Evolutionary conservation across 345 rosid species (phyloP).

Genomic region (Linum trigynum): DNA sequence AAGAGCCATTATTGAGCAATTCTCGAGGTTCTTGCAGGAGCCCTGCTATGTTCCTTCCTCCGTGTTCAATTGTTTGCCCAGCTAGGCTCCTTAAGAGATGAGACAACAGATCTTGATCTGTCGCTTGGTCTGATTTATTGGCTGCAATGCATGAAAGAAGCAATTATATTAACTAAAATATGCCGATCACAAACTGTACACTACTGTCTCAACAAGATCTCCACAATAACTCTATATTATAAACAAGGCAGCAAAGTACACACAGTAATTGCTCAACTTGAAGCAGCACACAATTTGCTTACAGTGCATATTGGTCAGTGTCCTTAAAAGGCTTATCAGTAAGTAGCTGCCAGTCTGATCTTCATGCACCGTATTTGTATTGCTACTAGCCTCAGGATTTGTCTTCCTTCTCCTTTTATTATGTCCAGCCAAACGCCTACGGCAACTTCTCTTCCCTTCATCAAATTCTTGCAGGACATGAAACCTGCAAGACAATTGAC

Average conservation of each 20-base stretch:
- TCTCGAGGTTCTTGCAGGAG: conserved; percentile 57
- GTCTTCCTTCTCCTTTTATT: conserved; percentile 95
- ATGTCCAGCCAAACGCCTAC: conserved; percentile 98
- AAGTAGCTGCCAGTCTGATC: conserved; percentile 78
- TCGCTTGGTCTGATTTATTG: conserved; percentile 44
- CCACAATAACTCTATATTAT: neutral
- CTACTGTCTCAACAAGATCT: neutral
- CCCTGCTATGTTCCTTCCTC: conserved; percentile 51
- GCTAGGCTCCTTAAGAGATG: conserved; percentile 80
- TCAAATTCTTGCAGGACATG: conserved; percentile 97
- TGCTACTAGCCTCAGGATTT: conserved; percentile 56
- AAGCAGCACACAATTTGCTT: conserved; percentile 21
- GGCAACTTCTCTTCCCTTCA: conserved; percentile 99
- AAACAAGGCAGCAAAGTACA: too few species aligned
- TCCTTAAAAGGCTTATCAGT: conserved; percentile 71
- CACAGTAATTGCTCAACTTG: too few species aligned
- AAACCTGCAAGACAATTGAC: conserved; percentile 45
- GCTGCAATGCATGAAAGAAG: conserved; percentile 44
- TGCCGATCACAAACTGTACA: neutral
- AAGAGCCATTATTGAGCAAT: conserved; percentile 34
- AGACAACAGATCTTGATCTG: conserved; percentile 72
- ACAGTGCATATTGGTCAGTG: conserved; percentile 90
- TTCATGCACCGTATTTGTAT: conserved; percentile 47
- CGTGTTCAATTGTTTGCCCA: conserved; percentile 41
- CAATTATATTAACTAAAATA: conserved; percentile 3